A percentile compares a stretch with the other conserved stretches of the same genome.
phyloP scores from a whole-genome alignment of 768 basidiomycete genomes.

The Termitomyces sp. region DNA sequence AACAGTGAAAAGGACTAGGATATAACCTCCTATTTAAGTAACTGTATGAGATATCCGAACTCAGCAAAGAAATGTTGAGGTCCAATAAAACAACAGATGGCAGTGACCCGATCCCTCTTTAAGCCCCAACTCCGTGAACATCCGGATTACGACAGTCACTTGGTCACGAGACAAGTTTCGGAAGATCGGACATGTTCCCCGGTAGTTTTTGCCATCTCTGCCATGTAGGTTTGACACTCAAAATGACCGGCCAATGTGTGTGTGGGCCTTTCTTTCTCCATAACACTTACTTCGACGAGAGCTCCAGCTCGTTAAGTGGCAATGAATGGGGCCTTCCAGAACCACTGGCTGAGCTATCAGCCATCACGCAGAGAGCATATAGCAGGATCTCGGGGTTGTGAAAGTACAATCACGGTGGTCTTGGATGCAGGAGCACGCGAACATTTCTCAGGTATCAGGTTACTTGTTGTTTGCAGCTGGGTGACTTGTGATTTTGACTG shows the following conservation, averaged over 20 bases:
- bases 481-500: not conserved
- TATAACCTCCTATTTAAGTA: too few relatives aligned
- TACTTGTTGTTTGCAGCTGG: not conserved
- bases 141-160: too few relatives aligned
- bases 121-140: too few relatives aligned
- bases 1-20: too few relatives aligned
- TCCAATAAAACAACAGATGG: too few relatives aligned
- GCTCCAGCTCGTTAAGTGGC: not conserved
- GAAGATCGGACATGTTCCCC: too few relatives aligned
- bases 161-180: too few relatives aligned
- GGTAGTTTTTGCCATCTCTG: too few relatives aligned
- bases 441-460: not conserved
- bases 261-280: not conserved
- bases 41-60: too few relatives aligned
- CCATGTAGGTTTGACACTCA: not conserved
- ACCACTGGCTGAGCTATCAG: slow-evolving; percentile 3
- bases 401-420: not conserved
- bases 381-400: not conserved
- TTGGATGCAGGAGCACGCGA: slow-evolving; percentile 1
- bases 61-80: too few relatives aligned
- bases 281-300: not conserved
- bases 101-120: too few relatives aligned
- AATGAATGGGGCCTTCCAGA: not conserved
- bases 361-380: not conserved
- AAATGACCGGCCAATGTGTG: not conserved